Evolutionary conservation across 2,329 filamentous ascomycete species (phyloP).

Genomic region (Camptophora hylomeconis): DNA sequence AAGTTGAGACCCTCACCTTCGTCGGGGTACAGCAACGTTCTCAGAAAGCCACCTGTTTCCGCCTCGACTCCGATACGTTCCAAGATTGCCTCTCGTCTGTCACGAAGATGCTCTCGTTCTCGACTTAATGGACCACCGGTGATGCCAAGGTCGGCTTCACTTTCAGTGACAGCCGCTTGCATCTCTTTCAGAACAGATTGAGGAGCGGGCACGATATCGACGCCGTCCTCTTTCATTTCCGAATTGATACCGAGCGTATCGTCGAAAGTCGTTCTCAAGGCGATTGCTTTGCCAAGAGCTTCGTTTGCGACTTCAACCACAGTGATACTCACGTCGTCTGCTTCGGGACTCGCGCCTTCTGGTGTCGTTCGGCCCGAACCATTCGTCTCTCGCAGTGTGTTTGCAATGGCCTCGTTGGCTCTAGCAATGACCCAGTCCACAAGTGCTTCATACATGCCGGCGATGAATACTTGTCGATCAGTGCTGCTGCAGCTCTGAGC

Average conservation of each 20-base stretch:
- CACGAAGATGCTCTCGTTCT: conserved; percentile 64
- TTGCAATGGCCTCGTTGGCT: conserved; percentile 72
- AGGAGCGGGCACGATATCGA: conserved; percentile 60
- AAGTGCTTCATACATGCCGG: conserved; percentile 79
- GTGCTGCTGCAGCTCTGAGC: conserved; percentile 67
- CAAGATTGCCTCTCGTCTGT: conserved; percentile 68
- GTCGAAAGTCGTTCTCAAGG: conserved; percentile 83
- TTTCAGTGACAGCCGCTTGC: conserved; percentile 64
- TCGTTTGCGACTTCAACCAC: conserved; percentile 75
- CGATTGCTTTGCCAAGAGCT: conserved; percentile 71
- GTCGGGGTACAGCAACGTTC: conserved; percentile 66
- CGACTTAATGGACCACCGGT: conserved; percentile 52
- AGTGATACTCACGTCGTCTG: conserved; percentile 80
- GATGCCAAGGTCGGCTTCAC: conserved; percentile 67
- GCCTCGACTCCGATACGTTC: conserved; percentile 77
- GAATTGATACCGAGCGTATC: conserved; percentile 85
- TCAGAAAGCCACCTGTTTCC: conserved; percentile 71
- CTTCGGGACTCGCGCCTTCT: conserved; percentile 42
- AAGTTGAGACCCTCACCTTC: conserved; percentile 67
- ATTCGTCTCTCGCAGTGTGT: conserved; percentile 55
- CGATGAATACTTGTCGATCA: conserved; percentile 70
- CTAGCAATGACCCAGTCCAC: conserved; percentile 90
- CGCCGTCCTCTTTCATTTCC: conserved; percentile 93
- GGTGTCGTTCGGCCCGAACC: conserved; percentile 11
- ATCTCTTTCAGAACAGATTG: conserved; percentile 79